These are phyloP conservation scores for Lactifluus pinguis DNA, from an alignment of 768 basidiomycete genomes.

Conservation along the genomic window DNA sequence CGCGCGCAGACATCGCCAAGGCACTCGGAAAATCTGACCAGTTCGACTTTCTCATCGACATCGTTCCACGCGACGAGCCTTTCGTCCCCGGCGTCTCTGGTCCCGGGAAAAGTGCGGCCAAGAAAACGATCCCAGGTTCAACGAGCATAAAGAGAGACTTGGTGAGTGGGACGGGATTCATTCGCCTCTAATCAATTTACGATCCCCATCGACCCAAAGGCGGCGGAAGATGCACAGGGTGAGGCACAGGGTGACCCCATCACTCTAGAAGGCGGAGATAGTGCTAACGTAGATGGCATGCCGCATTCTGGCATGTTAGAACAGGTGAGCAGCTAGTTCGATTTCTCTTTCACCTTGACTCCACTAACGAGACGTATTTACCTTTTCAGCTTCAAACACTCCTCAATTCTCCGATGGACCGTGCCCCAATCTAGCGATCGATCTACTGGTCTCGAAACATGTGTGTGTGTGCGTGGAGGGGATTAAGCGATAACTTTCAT, in stretches of 20 bases:
- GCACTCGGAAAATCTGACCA: conserved; percentile 90
- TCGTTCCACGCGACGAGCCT: conserved; percentile 78
- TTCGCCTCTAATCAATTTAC: not conserved
- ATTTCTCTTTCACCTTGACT: not conserved
- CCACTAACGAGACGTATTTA: not conserved
- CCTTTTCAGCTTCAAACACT: conserved; percentile 7
- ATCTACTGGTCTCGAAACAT: not conserved
- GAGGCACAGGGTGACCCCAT: conserved; percentile 13
- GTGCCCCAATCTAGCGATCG: conserved; percentile 4
- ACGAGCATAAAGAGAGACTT: conserved; percentile 3
- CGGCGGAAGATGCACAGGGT: conserved; percentile 11
- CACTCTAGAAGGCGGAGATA: conserved; percentile 13
- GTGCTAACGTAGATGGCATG: conserved; percentile 11
- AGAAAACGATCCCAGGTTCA: conserved; percentile 12
- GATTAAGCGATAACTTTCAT: not conserved
- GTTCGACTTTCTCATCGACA: conserved; percentile 96
- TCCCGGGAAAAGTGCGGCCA: conserved; percentile 6
- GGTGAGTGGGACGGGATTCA: not conserved
- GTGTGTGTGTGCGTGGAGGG: not conserved
- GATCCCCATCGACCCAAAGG: not conserved
- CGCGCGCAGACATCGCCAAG: conserved; percentile 87
- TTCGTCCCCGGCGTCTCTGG: conserved; percentile 19
- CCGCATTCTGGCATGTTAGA: conserved; percentile 15
- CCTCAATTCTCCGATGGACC: conserved; percentile 14
- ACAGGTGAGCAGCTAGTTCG: not conserved